Evolutionary conservation across 2,329 filamentous ascomycete species (phyloP), one percentile per base, ranked within the genome.

Genomic region (Mycosphaerella arachidis): DNA sequence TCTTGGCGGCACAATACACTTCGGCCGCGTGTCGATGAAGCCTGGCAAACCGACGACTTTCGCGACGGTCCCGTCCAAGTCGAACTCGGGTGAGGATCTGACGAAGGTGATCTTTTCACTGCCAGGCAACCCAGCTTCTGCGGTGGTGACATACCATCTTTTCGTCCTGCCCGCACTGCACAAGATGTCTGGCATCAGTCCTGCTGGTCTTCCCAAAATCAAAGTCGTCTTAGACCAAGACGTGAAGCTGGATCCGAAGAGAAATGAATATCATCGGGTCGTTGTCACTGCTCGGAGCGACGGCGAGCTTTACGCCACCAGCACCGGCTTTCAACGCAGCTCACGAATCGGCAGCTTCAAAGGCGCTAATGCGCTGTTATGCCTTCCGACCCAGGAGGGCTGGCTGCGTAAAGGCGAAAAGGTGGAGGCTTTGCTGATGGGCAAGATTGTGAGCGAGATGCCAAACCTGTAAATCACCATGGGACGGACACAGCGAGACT

Each of bases 41-140:
- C 94, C 94, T 0, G 94, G 94, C 4, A 99, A 97, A 76, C 94
- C 94, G 1, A 97, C 92, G 0, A 99, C 94, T 0, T 99, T 99
- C 74, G 94, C 94, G 2, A 97, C 91, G 0, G 83, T 97, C 0
- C 87, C 90, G 0, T 78, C 83, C 70, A 87, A 87, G 65, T 54
- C 65, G 58, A 71, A 73, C 51, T 61, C 68, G 13, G 84, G 86
- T 20, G 78, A 83, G 45, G 82, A 86, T 50, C 75, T 85, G 27
- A 78, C 77, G 1, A 92, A 90, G 71, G 82, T 88, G 59, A 85
- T 99, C 65, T 99, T 99, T 76, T 90, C 91, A 0, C 81, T 99
- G 0, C 94, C 94, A 0, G 94, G 94, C 0, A 99, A 99, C 72
- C 94, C 94, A 0, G 94, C 93, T 1, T 94, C 90, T 2, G 93